These are phyloP conservation scores for Linnemannia zychae DNA, from an alignment of 192 early-diverging fungal genomes.

Conservation along the genomic window DNA sequence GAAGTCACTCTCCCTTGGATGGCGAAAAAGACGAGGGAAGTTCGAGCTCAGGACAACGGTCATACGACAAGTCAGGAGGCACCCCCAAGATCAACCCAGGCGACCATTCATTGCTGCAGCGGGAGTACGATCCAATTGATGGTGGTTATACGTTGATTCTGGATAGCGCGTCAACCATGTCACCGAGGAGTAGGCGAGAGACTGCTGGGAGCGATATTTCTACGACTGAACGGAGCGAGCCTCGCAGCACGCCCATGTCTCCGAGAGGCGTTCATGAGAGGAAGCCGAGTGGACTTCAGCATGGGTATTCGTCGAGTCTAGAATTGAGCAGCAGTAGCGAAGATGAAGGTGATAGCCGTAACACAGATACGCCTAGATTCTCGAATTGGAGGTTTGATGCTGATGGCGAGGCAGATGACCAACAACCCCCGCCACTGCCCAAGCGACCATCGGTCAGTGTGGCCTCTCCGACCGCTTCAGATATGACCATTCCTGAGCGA, in stretches of 20 bases:
- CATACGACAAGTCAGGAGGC: neutral
- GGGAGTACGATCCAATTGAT: constrained; percentile 54
- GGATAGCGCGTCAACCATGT: constrained; percentile 28
- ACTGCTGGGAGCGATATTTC: constrained; percentile 10
- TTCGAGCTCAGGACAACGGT: neutral
- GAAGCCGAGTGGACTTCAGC: constrained; percentile 4
- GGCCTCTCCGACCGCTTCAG: neutral
- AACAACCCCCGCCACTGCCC: neutral
- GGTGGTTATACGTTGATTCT: constrained; percentile 45
- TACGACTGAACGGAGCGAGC: constrained; percentile 2
- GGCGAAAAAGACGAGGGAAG: constrained; percentile 8
- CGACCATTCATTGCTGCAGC: constrained; percentile 15
- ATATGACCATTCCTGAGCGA: neutral
- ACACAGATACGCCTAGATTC: constrained; percentile 3
- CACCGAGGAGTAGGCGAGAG: constrained; percentile 19
- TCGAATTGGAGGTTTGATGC: constrained; percentile 12
- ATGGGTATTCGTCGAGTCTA: constrained; percentile 14
- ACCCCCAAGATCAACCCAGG: constrained; percentile 4
- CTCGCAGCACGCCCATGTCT: neutral
- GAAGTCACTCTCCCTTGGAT: neutral
- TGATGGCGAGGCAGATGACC: constrained; percentile 2
- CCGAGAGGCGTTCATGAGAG: constrained; percentile 1
- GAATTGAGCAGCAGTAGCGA: constrained; percentile 8
- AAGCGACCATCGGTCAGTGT: neutral
- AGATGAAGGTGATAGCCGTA: neutral